These are phyloP conservation scores for Calonectria ilicicola DNA, from an alignment of 2,329 filamentous ascomycete species.

Conservation along the genomic window DNA sequence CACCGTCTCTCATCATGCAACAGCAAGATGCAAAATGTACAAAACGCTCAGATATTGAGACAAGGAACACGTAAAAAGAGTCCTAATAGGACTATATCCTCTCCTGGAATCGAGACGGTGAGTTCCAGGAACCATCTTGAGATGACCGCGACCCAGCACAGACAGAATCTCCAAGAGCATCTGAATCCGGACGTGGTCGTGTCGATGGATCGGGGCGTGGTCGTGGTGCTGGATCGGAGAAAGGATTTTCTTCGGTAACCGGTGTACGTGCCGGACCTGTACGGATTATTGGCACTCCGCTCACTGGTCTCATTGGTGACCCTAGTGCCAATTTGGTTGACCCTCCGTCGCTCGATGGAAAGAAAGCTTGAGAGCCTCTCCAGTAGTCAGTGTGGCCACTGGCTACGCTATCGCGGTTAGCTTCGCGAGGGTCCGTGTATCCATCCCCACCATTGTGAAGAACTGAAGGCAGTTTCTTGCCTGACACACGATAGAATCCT, in stretches of 20 bases:
- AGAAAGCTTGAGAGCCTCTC: constrained; percentile 63
- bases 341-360: constrained; percentile 45
- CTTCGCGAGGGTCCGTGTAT: constrained; percentile 62
- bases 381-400: constrained; percentile 66
- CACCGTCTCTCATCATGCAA: constrained; percentile 32
- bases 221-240: constrained; percentile 51
- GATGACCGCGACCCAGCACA: constrained; percentile 33
- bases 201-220: constrained; percentile 48
- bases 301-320: constrained; percentile 69
- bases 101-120: constrained; percentile 45
- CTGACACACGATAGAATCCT: constrained; percentile 74
- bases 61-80: constrained; percentile 25
- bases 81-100: constrained; percentile 37
- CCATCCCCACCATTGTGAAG: constrained; percentile 73
- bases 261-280: constrained; percentile 75
- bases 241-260: constrained; percentile 66
- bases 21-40: constrained; percentile 36
- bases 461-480: constrained; percentile 73
- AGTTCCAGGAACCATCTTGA: constrained; percentile 40
- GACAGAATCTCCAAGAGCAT: constrained; percentile 38
- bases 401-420: constrained; percentile 51
- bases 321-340: constrained; percentile 63
- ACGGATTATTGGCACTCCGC: constrained; percentile 70
- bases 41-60: constrained; percentile 42
- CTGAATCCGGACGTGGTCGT: constrained; percentile 40